Evolutionary conservation across 2,329 filamentous ascomycete species (phyloP).

Genomic region (Fusarium sp.): DNA sequence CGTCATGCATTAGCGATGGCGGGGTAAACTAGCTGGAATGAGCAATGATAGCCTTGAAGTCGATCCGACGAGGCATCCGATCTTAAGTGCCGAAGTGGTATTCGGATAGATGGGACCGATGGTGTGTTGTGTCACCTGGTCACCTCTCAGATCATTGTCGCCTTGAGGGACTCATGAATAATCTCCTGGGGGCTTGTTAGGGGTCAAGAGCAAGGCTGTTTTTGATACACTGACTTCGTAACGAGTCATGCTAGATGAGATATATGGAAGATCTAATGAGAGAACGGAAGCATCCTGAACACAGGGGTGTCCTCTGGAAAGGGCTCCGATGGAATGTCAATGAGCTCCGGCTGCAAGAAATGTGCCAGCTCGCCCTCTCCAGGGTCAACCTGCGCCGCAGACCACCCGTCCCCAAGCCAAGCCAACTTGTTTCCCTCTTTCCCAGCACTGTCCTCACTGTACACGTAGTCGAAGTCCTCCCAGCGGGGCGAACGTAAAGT

Average conservation of each 20-base stretch:
- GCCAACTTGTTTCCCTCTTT: not conserved
- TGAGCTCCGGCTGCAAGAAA: slow-evolving; percentile 10
- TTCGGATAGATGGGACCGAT: not conserved
- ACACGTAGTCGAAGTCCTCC: not conserved
- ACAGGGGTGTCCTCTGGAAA: not conserved
- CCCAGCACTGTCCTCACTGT: not conserved
- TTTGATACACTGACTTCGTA: not conserved
- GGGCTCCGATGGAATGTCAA: slow-evolving; percentile 11
- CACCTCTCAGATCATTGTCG: not conserved
- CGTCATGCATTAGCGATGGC: not conserved
- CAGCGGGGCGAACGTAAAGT: not conserved
- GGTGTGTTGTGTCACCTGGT: not conserved
- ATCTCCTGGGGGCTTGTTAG: not conserved
- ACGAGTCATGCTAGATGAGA: not conserved
- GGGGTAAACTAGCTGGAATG: not conserved
- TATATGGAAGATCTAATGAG: not conserved
- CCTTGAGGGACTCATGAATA: not conserved
- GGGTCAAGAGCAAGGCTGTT: not conserved
- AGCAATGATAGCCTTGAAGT: not conserved
- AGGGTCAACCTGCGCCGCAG: slow-evolving; percentile 2
- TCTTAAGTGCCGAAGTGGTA: not conserved
- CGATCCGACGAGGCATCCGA: not conserved
- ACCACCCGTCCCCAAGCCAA: slow-evolving; percentile 7
- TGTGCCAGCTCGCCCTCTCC: slow-evolving; percentile 1
- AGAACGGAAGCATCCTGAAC: not conserved